Percentiles rank a stretch among this genome's conserved stretches.
phyloP scores from a whole-genome alignment of 768 basidiomycete species.

The Boletellus emodensis region DNA sequence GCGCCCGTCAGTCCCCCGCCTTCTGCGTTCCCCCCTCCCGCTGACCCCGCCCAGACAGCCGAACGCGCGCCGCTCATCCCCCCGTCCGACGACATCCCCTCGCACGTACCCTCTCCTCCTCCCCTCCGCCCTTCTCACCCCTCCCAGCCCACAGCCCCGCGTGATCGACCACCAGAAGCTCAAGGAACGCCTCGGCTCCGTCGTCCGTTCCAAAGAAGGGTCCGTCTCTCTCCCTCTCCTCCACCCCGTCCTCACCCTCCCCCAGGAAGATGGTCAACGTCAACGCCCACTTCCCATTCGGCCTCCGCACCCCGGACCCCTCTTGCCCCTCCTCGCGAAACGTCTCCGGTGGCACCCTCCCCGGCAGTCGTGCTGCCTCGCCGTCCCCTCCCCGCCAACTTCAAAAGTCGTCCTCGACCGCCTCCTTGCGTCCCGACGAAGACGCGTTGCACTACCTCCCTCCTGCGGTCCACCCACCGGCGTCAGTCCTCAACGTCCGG shows the following conservation, averaged over 20 bases:
- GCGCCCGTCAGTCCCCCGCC: constrained; percentile 14
- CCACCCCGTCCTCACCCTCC: neutral
- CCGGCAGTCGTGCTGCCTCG: constrained; percentile 18
- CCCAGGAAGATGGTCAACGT: constrained; percentile 71
- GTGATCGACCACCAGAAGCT: constrained; percentile 47
- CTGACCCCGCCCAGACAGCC: constrained; percentile 10
- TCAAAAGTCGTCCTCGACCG: constrained; percentile 20
- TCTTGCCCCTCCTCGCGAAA: constrained; percentile 31
- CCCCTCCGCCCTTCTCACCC: constrained; percentile 1
- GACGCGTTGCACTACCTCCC: constrained; percentile 12
- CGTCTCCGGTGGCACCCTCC: constrained; percentile 30
- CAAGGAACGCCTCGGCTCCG: constrained; percentile 48
- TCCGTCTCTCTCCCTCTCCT: constrained; percentile 26
- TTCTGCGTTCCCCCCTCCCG: neutral
- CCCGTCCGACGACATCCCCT: constrained; percentile 21
- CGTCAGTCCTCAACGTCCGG: constrained; percentile 22
- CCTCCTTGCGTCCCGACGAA: constrained; percentile 17
- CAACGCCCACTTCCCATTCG: constrained; percentile 56
- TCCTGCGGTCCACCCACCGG: neutral
- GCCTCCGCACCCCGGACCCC: constrained; percentile 33
- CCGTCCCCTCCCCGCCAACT: constrained; percentile 18
- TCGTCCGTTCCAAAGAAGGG: constrained; percentile 62
- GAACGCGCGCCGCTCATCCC: constrained; percentile 31
- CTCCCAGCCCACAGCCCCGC: constrained; percentile 25
- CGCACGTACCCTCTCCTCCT: constrained; percentile 12